Percentiles rank a stretch among this genome's conserved stretches.
These are phyloP conservation scores for barrel medic (Medicago truncatula) DNA, from an alignment of 306 rosid genomes.

Conservation along the genomic window DNA sequence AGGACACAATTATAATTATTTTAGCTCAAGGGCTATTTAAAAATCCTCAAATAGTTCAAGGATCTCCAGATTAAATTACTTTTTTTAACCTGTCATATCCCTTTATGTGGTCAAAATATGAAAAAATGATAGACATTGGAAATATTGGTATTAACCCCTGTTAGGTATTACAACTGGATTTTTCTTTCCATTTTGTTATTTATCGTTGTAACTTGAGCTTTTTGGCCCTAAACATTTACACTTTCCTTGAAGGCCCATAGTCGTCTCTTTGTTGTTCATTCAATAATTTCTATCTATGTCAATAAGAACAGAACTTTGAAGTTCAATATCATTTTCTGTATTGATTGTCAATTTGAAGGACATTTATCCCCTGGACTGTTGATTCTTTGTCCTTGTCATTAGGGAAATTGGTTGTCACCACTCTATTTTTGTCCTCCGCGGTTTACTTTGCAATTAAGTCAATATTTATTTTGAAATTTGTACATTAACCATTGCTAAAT, in stretches of 20 bases:
- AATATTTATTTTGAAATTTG: conserved; percentile 26
- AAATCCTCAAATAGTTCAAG: not conserved
- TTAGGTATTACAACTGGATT: not conserved
- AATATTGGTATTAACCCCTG: not conserved
- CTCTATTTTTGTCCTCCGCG: not conserved
- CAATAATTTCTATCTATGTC: not conserved
- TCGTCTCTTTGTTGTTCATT: not conserved
- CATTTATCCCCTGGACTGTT: not conserved
- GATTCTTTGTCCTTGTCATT: conserved; percentile 22
- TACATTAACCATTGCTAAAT: conserved; percentile 9
- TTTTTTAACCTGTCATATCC: conserved; percentile 19
- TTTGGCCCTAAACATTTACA: not conserved
- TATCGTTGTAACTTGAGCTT: conserved; percentile 1
- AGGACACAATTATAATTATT: not conserved
- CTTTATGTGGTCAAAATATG: not conserved
- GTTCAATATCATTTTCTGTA: not conserved
- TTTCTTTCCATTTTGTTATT: conserved; percentile 14
- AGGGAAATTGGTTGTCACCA: conserved; percentile 1
- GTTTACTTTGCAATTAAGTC: not conserved
- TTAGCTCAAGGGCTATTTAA: not conserved
- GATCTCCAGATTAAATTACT: not conserved
- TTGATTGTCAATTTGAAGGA: conserved; percentile 22
- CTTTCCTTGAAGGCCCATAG: not conserved
- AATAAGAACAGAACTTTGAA: conserved; percentile 4
- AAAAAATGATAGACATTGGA: conserved; percentile 1